Evolutionary conservation across 2,329 filamentous ascomycete species (phyloP), one percentile per base, ranked within the genome.

Genomic region (Taxawa tesnikishii): DNA sequence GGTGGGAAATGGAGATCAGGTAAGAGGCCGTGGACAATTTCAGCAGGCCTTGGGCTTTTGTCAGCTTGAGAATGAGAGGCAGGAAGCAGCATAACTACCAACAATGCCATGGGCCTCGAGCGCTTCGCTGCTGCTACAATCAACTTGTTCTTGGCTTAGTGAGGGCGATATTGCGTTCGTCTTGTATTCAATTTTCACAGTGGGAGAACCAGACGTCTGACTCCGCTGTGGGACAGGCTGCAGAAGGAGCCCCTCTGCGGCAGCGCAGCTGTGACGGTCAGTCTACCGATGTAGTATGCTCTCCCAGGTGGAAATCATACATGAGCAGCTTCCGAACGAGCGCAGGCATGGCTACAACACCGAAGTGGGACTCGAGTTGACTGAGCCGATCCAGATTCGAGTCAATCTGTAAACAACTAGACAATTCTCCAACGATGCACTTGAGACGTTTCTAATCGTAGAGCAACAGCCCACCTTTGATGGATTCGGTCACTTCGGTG

Each of bases 1-100:
- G 81, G 36, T 76, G 73, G 14, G 79, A 85, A 47, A 98, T 92
- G 8, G 83, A 79, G 36, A 98, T 72, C 5, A 98, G 70, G 56
- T 88, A 96, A 41, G 76, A 82, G 16, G 78, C 71, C 23, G 76
- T 80, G 14, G 85, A 82, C 38, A 96, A 73, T 21, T 77, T 83
- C 27, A 98, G 70, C 1, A 98, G 62, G 14, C 90, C 88, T 96
- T 30, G 2, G 21, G 21, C 23, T 16, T 9, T 7, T 36, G 24
- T 36, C 29, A 17, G 24, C 15, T 24, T 19, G 9, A 3, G 12
- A 29, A 11, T 8, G 14, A 28, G 4, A 14, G 2, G 3, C 6
- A 13, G 14, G 16, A 14, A 9, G 17, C 12, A 23, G 15, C 9
- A 7, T 8, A 13, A 47, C 35, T 62, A 76, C 75, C 75, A 45